A percentile compares a stretch with the other conserved stretches of the same genome.
Conservation (phyloP, 306 rosid species). For the Prinsepia uniflora region DNA sequence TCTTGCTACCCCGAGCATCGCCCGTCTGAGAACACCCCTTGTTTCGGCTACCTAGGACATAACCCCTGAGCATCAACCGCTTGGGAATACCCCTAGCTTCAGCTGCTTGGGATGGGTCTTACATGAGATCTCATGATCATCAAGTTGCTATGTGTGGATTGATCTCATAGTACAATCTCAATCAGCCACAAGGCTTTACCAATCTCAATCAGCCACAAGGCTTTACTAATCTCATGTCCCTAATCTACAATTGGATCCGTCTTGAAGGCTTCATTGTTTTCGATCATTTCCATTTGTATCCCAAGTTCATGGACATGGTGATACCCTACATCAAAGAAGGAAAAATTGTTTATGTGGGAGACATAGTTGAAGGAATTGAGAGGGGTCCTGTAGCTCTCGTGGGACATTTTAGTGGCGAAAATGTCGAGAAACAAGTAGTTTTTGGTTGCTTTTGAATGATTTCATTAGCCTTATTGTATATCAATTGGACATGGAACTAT, state of each 20-base stretch:
- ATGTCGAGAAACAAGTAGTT: conserved; percentile 10
- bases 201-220: too few species aligned
- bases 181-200: neutral
- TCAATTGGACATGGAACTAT: too few species aligned
- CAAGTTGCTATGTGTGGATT: conserved; percentile 1
- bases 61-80: too few species aligned
- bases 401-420: conserved; percentile 5
- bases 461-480: neutral
- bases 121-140: conserved; percentile 6
- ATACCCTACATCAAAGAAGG: conserved; percentile 5
- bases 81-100: too few species aligned
- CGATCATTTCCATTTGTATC: conserved; percentile 5
- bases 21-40: too few species aligned
- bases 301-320: conserved; percentile 6
- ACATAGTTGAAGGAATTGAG: conserved; percentile 3
- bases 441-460: neutral
- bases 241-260: neutral
- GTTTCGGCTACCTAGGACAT: too few species aligned
- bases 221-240: neutral
- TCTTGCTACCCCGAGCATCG: too few species aligned
- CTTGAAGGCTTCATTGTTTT: neutral
- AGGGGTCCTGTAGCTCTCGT: conserved; percentile 2
- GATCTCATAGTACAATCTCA: conserved; percentile 3
- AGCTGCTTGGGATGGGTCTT: too few species aligned
- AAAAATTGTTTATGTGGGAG: neutral